Conservation (phyloP, 192 early-diverging fungal species). For the Rhizophagus prolifer region DNA sequence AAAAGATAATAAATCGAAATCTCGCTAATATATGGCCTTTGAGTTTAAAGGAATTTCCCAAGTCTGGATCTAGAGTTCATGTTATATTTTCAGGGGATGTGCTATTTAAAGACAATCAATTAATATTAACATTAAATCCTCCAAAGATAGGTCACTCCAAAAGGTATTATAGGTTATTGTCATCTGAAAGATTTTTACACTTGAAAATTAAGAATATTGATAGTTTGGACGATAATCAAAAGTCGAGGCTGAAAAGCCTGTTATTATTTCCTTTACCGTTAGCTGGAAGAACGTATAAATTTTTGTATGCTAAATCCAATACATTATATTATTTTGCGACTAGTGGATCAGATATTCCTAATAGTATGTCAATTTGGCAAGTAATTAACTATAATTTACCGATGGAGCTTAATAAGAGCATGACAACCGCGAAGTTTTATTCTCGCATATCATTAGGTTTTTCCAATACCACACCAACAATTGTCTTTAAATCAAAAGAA, state of each 20-base stretch:
- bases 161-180: conserved; percentile 36
- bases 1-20: background rate
- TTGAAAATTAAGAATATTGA: conserved; percentile 12
- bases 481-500: conserved; percentile 31
- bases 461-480: conserved; percentile 33
- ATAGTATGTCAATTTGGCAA: conserved; percentile 16
- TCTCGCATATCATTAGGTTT: conserved; percentile 37
- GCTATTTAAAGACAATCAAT: background rate
- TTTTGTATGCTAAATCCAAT: conserved; percentile 38
- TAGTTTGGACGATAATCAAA: background rate
- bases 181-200: conserved; percentile 33
- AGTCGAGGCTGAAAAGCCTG: background rate
- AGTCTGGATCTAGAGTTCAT: background rate
- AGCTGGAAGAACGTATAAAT: conserved; percentile 29
- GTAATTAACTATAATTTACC: conserved; percentile 39
- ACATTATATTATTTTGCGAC: conserved; percentile 37
- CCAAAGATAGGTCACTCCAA: conserved; percentile 29
- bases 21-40: background rate
- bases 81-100: background rate
- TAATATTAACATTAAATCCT: conserved; percentile 15
- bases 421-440: conserved; percentile 35
- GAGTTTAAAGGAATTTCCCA: background rate
- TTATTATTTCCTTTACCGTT: conserved; percentile 31
- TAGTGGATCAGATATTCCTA: conserved; percentile 13
- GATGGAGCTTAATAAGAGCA: conserved; percentile 22